Base-by-base conservation (phyloP, 352 stramenopile species). In the Aphanomyces stellatus region DNA sequence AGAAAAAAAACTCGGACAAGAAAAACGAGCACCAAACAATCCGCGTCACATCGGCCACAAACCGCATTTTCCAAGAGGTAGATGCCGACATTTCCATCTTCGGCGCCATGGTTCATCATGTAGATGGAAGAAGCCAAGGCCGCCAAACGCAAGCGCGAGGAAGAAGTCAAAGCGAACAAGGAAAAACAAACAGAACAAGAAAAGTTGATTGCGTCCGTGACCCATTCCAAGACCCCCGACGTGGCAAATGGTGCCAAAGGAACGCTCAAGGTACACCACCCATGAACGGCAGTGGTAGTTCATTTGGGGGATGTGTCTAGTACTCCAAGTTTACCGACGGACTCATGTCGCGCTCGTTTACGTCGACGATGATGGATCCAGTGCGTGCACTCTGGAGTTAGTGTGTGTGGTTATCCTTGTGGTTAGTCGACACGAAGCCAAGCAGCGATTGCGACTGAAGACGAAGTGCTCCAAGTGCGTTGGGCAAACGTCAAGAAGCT, bases 281-380 rank as follows among this genome's bases (percentile, higher is more conserved):
- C n/a, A n/a, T n/a, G n/a, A n/a, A n/a, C n/a, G n/a, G n/a, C n/a
- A n/a, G n/a, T n/a, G n/a, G n/a, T n/a, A n/a, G n/a, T n/a, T n/a
- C n/a, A n/a, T n/a, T n/a, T 41, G 42, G 15, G 79, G 76, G 61
- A 57, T 2, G 34, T 65, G 27, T 88, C 53, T 74, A 87, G 65
- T 91, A 82, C 41, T 92, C 86, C 68, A 67, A 83, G 75, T 87
- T 95, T 85, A 98, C 95, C 22, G 91, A 83, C 10, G 91, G 90
- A 4, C 81, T 91, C 35, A 88, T 80, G 41, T 93, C 95, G 11
- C 90, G 85, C 42, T 98, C 95, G 11, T 97, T 99, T 46, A 99
- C 97, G 22, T 98, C 92, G 51, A 98, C 91, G 43, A 79, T 85
- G 3, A 80, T 96, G 74, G 78, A 79, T 17, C 84, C 86, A 35